These are phyloP conservation scores for Chytriomyces hyalinus DNA, from an alignment of 192 early-diverging fungal species.

Conservation along the genomic window DNA sequence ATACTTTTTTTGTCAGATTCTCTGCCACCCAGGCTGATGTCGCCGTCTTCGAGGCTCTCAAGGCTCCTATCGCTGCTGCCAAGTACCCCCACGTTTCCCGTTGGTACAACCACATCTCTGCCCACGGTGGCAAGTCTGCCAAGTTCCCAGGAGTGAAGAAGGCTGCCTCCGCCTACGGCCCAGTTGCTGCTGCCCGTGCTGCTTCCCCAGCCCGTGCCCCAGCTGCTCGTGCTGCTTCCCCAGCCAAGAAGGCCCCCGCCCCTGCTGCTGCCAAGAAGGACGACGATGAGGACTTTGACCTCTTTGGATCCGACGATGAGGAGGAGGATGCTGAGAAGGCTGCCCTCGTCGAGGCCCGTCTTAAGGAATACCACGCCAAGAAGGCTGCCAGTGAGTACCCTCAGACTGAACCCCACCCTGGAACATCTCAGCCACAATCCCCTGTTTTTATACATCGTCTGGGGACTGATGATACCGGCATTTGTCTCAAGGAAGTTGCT, in stretches of 20 bases:
- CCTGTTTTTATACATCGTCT: not conserved
- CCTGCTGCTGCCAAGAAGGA: conserved; percentile 57
- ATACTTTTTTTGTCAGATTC: conserved; percentile 35
- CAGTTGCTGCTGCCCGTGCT: conserved; percentile 55
- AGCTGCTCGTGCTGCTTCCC: conserved; percentile 44
- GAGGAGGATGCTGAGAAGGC: conserved; percentile 92
- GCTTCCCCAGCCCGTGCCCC: conserved; percentile 15
- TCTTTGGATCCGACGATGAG: conserved; percentile 94
- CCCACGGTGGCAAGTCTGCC: conserved; percentile 41
- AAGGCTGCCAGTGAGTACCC: conserved; percentile 73
- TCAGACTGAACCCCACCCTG: not conserved
- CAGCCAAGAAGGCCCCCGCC: conserved; percentile 34
- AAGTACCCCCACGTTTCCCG: conserved; percentile 87
- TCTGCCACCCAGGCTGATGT: conserved; percentile 80
- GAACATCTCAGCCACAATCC: not conserved
- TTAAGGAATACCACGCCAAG: conserved; percentile 90
- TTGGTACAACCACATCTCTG: conserved; percentile 94
- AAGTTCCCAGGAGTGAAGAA: conserved; percentile 59
- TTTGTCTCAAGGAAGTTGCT: conserved; percentile 37
- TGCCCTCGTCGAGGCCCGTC: conserved; percentile 82
- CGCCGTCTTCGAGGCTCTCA: conserved; percentile 81
- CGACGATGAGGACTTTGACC: conserved; percentile 94
- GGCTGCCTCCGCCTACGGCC: conserved; percentile 60
- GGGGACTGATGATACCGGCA: conserved; percentile 43
- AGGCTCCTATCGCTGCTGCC: conserved; percentile 72